Percentiles rank a stretch among this genome's conserved stretches.
Conservation (phyloP, 805 yeast genomes). For the Candida ficus region DNA sequence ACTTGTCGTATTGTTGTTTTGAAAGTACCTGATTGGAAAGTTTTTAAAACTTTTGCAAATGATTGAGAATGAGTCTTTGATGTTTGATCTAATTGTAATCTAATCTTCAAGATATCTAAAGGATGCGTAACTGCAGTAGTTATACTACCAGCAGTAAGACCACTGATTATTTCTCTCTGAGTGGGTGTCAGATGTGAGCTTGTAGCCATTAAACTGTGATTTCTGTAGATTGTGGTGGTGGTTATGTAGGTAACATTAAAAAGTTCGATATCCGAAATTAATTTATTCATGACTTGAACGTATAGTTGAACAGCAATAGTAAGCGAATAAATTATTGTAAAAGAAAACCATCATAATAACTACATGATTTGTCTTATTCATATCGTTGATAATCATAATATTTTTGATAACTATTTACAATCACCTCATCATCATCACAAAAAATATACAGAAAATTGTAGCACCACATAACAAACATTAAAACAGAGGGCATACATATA, state of each 20-base stretch:
- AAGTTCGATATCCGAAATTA: neutral
- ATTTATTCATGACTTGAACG: too few species aligned
- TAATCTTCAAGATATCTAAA: conserved; percentile 74
- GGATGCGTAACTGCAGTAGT: conserved; percentile 88
- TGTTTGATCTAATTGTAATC: conserved; percentile 62
- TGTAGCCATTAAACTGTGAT: too few species aligned
- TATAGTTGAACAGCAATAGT: too few species aligned
- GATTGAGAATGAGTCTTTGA: conserved; percentile 27
- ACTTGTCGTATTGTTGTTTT: conserved; percentile 5
- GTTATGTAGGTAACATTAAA: neutral
- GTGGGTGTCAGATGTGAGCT: conserved; percentile 4
- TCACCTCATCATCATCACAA: neutral
- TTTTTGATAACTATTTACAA: neutral
- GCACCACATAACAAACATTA: neutral
- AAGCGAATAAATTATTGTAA: too few species aligned
- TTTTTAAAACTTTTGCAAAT: conserved; percentile 22
- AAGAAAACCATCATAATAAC: too few species aligned
- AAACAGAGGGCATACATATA: too few species aligned
- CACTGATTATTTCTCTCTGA: conserved; percentile 55
- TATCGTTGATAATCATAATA: conserved; percentile 1
- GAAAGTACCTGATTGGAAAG: conserved; percentile 2
- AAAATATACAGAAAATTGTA: neutral
- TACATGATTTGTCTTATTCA: too few species aligned
- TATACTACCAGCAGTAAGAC: conserved; percentile 73
- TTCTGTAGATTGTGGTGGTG: neutral